Base-by-base conservation (phyloP, 139 green algal species). In the Picochlorum sp. region DNA sequence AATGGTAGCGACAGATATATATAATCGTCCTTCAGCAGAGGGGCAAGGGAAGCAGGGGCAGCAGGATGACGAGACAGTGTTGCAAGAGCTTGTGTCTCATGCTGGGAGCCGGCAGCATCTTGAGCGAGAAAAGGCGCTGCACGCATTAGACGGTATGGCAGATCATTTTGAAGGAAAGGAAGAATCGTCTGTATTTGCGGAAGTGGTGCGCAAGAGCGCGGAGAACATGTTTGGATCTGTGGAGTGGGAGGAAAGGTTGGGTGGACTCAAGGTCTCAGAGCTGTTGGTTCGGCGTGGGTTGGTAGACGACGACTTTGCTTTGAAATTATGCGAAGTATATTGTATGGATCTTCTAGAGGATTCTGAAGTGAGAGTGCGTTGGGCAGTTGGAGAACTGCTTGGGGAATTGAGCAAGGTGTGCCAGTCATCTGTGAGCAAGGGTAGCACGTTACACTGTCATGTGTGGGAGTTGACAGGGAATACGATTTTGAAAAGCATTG, bases 401-500 rank as follows among this genome's bases (percentile, higher is more conserved):
- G 54, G 72, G 18, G 60, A 60, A 51, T 66, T 90, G 49, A 71
- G 72, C 10, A 21, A 45, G 21, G 49, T 68, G 64, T 58, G 34
- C 34, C 7, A 41, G 34, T 41, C 34, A 41, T 11, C 8, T 41
- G 34, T 13, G 2, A 11, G 34, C 34, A 41, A 41, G 34, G 34
- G 34, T 41, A 4, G 8, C 34, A 41, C 8, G 34, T 14, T 41
- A 41, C 7, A 41, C 8, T 41, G 34, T 9, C 34, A 41, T 41
- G 73, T 86, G 18, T 82, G 66, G 49, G 65, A 86, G n/a, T 30
- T 26, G 1, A 65, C 62, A 18, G 52, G 57, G 8, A 63, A 74
- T 2, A 44, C 28, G 30, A 60, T 93, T n/a, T 63, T 87, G 18
- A 31, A 59, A 21, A 87, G 72, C 69, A 91, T 94, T 58, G 44